Evolutionary conservation across 2,329 filamentous ascomycete genomes (phyloP), one percentile per base, ranked within the genome.

Genomic region (Fusarium stilboides): DNA sequence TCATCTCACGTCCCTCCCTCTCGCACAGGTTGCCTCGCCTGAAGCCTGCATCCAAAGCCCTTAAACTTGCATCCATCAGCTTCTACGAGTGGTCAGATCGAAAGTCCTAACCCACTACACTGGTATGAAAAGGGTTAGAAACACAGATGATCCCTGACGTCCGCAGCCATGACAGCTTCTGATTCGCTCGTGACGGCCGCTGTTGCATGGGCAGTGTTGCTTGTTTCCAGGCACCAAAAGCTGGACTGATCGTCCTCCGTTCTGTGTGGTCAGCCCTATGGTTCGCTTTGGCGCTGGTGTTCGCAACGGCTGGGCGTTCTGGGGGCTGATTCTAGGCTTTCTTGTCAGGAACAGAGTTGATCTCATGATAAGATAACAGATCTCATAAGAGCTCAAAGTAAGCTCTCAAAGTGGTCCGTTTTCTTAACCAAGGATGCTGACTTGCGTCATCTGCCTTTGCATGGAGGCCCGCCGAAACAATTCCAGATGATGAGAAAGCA

Each of bases 171-270:
- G 14, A 31, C 10, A n/a, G 3, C 7, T 1, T 45, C 43, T 75
- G 74, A 76, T 76, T 76, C 71, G 74, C 73, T 76, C 73, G 72
- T 79, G 78, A 63, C 57, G 75, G 62, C 72, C 75, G 57, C 55
- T 75, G 69, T 77, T 72, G 50, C 71, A 74, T 71, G 75, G 73
- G 69, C 68, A 69, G 65, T 71, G 65, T 71, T 69, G 67, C 70
- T 73, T 64, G 31, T 47, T 65, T 66, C 66, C 62, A 74, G 73
- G 68, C 72, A 70, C 63, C 72, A 62, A 68, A 60, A 62, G 61
- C 42, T 58, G 62, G 43, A n/a, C 31, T 49, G 51, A 60, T 65
- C 26, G 5, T 12, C 9, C 31, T 43, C 4, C 36, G n/a, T 36
- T 5, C 12, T 24, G 36, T 22, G 24, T 55, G 47, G 62, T 74